Evolutionary conservation across 1,284 basidiomycete genomes (phyloP).

Genomic region (Inonotus obliquus): DNA sequence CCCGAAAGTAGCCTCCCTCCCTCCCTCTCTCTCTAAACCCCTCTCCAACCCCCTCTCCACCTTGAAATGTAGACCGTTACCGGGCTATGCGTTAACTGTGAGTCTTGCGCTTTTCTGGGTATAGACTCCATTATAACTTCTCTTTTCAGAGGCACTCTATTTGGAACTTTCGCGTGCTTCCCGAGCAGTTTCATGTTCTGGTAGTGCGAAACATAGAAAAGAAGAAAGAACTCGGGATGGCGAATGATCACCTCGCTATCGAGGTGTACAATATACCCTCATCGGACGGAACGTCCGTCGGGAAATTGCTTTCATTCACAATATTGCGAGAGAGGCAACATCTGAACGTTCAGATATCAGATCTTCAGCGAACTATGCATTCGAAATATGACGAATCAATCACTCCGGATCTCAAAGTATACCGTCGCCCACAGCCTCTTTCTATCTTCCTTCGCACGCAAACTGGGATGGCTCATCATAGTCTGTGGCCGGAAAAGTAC

Average conservation of each 20-base stretch:
- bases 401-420: constrained; percentile 25
- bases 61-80: background rate
- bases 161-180: constrained; percentile 41
- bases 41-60: background rate
- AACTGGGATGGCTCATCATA: constrained; percentile 34
- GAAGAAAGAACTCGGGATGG: constrained; percentile 25
- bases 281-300: constrained; percentile 21
- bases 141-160: constrained; percentile 42
- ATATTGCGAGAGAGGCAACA: constrained; percentile 26
- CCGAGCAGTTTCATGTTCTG: constrained; percentile 49
- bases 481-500: constrained; percentile 32
- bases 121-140: constrained; percentile 26
- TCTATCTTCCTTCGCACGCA: constrained; percentile 42
- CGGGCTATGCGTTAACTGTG: background rate
- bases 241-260: constrained; percentile 19
- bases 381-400: constrained; percentile 31
- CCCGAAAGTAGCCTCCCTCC: no score
- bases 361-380: constrained; percentile 34
- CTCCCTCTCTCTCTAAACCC: no score
- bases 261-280: constrained; percentile 23
- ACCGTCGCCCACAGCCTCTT: constrained; percentile 43
- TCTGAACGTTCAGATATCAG: constrained; percentile 47
- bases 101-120: constrained; percentile 17
- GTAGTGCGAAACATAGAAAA: constrained; percentile 44
- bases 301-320: constrained; percentile 22